phyloP scores from a whole-genome alignment of 2,329 filamentous ascomycete species.

The Cladosporium sphaerospermum region DNA sequence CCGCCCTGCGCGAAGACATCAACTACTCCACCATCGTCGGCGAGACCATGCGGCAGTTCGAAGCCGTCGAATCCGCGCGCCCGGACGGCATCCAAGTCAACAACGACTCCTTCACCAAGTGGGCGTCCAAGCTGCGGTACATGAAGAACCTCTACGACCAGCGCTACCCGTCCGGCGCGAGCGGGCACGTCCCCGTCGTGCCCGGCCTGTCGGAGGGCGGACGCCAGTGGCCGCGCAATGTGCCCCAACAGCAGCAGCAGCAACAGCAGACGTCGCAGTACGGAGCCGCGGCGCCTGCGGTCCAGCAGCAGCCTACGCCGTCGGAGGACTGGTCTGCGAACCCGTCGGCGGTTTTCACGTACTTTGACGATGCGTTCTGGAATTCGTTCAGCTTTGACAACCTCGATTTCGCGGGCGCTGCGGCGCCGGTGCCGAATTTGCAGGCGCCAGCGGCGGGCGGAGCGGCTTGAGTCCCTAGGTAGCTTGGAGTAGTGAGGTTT shows the following conservation, averaged over 20 bases:
- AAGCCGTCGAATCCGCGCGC: slow-evolving; percentile 5
- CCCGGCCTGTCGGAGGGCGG: too few relatives aligned
- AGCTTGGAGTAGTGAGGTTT: too few relatives aligned
- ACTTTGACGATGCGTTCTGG: slow-evolving; percentile 10
- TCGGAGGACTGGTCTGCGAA: slow-evolving; percentile 6
- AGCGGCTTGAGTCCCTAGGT: too few relatives aligned
- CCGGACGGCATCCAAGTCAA: slow-evolving; percentile 22
- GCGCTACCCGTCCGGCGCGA: slow-evolving; percentile 1
- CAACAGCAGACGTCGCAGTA: not conserved
- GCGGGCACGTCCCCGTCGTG: too few relatives aligned
- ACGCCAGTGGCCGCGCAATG: too few relatives aligned
- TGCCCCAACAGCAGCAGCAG: not conserved
- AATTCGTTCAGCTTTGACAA: slow-evolving; percentile 7
- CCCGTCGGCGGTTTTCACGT: slow-evolving; percentile 4
- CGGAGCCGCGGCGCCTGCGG: too few relatives aligned
- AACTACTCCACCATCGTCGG: slow-evolving; percentile 21
- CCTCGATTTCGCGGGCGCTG: not conserved
- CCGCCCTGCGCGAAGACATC: slow-evolving; percentile 16
- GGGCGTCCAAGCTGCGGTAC: slow-evolving; percentile 23
- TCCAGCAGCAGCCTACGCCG: not conserved
- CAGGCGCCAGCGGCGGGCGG: too few relatives aligned
- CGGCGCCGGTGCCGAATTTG: too few relatives aligned
- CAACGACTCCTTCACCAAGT: slow-evolving; percentile 27
- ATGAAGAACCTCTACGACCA: slow-evolving; percentile 25
- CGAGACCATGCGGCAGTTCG: slow-evolving; percentile 17